phyloP scores from a whole-genome alignment of 148 eudicot genomes.

The Cornus florida region DNA sequence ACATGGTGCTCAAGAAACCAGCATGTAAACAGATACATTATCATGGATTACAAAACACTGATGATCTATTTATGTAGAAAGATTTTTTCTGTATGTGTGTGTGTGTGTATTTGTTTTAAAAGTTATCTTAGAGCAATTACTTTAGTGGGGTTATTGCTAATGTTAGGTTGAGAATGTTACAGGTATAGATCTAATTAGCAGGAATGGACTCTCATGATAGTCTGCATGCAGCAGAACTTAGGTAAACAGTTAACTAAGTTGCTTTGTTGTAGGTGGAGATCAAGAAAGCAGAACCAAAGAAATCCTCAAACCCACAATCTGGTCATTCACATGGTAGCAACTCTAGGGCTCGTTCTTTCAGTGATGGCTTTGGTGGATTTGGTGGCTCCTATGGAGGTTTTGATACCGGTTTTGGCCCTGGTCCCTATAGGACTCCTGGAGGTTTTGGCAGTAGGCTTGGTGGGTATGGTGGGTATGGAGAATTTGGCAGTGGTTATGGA shows the following conservation, averaged over 20 bases:
- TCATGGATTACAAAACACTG: background rate
- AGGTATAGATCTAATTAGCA: conserved; percentile 1
- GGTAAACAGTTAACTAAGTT: conserved; percentile 84
- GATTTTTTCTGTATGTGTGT: background rate
- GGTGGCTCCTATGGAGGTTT: conserved; percentile 54
- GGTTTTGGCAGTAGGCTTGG: conserved; percentile 64
- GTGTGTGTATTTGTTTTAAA: background rate
- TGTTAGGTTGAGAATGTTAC: background rate
- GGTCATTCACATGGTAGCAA: conserved; percentile 62
- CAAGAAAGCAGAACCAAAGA: conserved; percentile 94
- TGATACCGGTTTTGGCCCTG: conserved; percentile 60
- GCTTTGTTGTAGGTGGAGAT: conserved; percentile 87
- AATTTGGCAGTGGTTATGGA: conserved; percentile 52
- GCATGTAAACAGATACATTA: background rate
- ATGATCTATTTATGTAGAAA: background rate
- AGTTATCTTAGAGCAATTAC: background rate
- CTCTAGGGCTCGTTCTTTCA: conserved; percentile 58
- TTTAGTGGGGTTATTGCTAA: background rate
- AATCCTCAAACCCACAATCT: conserved; percentile 73
- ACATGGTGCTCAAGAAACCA: background rate
- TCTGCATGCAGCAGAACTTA: conserved; percentile 34
- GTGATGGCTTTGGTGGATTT: conserved; percentile 51
- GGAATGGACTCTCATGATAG: conserved; percentile 35
- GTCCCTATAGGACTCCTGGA: conserved; percentile 70
- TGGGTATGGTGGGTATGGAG: conserved; percentile 58